Conservation (phyloP, 352 stramenopile species). For the Pseudoperonospora humuli region DNA sequence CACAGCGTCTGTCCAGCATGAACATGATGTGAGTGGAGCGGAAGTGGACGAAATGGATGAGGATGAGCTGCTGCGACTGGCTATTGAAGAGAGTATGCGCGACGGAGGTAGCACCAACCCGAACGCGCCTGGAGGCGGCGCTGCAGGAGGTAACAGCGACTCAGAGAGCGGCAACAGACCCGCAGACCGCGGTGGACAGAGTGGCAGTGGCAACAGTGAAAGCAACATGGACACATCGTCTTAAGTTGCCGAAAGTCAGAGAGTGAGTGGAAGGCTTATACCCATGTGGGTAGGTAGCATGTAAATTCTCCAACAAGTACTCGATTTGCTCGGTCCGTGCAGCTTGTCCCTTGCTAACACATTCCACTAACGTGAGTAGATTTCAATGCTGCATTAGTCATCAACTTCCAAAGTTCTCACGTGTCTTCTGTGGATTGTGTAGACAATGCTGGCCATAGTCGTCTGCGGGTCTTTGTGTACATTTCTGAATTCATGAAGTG, state of each 20-base stretch:
- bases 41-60: conserved; percentile 85
- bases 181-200: conserved; percentile 6
- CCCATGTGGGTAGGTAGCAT: conserved; percentile 31
- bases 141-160: conserved; percentile 41
- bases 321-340: conserved; percentile 18
- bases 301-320: conserved; percentile 30
- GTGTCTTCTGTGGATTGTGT: conserved; percentile 9
- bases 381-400: neutral
- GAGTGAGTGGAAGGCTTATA: conserved; percentile 16
- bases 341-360: conserved; percentile 8
- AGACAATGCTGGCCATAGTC: conserved; percentile 12
- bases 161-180: conserved; percentile 24
- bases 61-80: conserved; percentile 74
- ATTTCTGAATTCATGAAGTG: neutral
- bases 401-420: conserved; percentile 6
- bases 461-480: neutral
- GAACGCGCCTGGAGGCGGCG: conserved; percentile 14
- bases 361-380: conserved; percentile 18
- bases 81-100: conserved; percentile 85
- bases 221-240: conserved; percentile 42
- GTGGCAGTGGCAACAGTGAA: conserved; percentile 27
- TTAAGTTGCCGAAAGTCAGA: conserved; percentile 16
- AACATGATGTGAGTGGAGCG: conserved; percentile 73
- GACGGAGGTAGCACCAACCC: conserved; percentile 44
- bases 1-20: conserved; percentile 61